A percentile compares a stretch with the other conserved stretches of the same genome.
phyloP scores from a whole-genome alignment of 768 basidiomycete species.

The Nevesoporus exiguus region DNA sequence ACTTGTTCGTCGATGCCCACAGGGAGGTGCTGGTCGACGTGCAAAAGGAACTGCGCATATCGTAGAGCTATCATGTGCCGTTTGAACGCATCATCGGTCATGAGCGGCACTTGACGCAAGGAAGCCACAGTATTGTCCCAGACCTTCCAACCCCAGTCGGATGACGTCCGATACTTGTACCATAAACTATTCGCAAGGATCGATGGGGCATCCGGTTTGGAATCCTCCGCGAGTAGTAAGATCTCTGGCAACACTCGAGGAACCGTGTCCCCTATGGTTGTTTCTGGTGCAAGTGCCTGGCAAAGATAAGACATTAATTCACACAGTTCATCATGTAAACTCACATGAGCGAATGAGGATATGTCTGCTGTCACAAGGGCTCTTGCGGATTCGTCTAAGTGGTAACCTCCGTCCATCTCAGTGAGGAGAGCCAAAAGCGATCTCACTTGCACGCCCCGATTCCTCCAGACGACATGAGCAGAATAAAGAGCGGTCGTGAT shows the following conservation, averaged over 20 bases:
- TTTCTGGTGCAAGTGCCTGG: constrained; percentile 42
- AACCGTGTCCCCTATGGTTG: constrained; percentile 31
- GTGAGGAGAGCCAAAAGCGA: constrained; percentile 59
- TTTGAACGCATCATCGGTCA: constrained; percentile 45
- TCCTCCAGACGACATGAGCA: constrained; percentile 62
- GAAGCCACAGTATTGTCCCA: constrained; percentile 82
- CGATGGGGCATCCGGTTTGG: constrained; percentile 57
- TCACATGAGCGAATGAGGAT: constrained; percentile 57
- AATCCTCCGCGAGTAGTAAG: constrained; percentile 57
- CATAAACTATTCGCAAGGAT: constrained; percentile 73
- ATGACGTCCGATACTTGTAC: constrained; percentile 75
- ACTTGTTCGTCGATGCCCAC: constrained; percentile 68
- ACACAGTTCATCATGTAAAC: constrained; percentile 12
- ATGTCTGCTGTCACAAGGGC: constrained; percentile 55
- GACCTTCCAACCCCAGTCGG: constrained; percentile 76
- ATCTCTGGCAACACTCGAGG: constrained; percentile 57
- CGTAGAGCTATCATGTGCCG: constrained; percentile 55
- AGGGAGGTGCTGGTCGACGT: constrained; percentile 76
- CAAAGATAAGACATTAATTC: neutral
- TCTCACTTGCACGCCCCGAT: constrained; percentile 62
- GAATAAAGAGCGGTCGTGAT: constrained; percentile 60
- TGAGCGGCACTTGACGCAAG: constrained; percentile 61
- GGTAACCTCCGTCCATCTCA: constrained; percentile 59
- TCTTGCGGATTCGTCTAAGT: constrained; percentile 53
- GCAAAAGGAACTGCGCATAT: constrained; percentile 68